Evolutionary conservation across 345 rosid species (phyloP).

Genomic region (Moricandia arvensis): DNA sequence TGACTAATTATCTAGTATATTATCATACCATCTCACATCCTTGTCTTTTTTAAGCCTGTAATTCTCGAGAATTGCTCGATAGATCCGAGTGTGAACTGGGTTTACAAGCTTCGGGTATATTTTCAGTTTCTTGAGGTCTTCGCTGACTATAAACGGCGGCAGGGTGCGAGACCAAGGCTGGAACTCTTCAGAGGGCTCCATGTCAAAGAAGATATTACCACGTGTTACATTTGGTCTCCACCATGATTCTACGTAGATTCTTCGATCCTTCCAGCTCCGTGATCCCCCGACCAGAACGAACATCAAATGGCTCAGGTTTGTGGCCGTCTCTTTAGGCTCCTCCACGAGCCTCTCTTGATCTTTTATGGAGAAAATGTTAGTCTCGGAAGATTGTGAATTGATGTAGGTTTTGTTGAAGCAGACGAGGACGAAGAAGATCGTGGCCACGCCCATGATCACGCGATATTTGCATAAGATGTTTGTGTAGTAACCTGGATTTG

Average conservation of each 20-base stretch:
- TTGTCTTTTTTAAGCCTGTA: slow-evolving; percentile 36
- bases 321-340: slow-evolving; percentile 25
- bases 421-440: slow-evolving; percentile 1
- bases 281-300: slow-evolving; percentile 46
- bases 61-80: slow-evolving; percentile 49
- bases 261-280: slow-evolving; percentile 42
- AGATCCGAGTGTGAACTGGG: slow-evolving; percentile 36
- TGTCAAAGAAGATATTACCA: slow-evolving; percentile 56
- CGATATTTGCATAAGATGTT: slow-evolving; percentile 14
- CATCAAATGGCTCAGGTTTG: slow-evolving; percentile 48
- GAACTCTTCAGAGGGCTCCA: slow-evolving; percentile 38
- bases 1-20: neutral
- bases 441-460: neutral
- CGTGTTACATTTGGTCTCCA: slow-evolving; percentile 59
- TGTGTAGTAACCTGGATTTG: slow-evolving; percentile 2
- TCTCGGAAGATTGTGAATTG: neutral
- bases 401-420: slow-evolving; percentile 10
- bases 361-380: slow-evolving; percentile 15
- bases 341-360: slow-evolving; percentile 4
- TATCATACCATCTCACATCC: slow-evolving; percentile 41
- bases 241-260: slow-evolving; percentile 49
- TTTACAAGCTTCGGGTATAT: slow-evolving; percentile 32
- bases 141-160: slow-evolving; percentile 51
- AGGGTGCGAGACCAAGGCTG: slow-evolving; percentile 53
- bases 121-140: slow-evolving; percentile 40